These are phyloP conservation scores for Irpex rosettiformis DNA, from an alignment of 1,284 basidiomycete genomes.

Conservation along the genomic window DNA sequence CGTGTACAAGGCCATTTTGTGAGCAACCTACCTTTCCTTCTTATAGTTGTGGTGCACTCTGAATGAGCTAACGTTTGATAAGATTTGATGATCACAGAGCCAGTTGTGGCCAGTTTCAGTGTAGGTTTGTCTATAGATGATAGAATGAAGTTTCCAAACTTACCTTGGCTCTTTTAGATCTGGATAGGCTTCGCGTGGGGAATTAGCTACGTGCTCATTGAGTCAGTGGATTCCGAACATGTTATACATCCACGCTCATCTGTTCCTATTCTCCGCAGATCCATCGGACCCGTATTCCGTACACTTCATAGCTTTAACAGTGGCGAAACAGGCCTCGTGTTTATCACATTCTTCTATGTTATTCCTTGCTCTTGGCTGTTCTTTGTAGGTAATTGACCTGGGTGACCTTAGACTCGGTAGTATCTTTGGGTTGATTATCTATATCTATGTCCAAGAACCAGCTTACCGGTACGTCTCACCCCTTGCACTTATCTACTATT, in stretches of 20 bases:
- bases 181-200: slow-evolving; percentile 83
- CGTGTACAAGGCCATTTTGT: slow-evolving; percentile 70
- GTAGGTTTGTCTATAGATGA: slow-evolving; percentile 41
- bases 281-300: slow-evolving; percentile 58
- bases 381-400: no score
- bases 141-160: neutral
- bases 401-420: slow-evolving; percentile 51
- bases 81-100: slow-evolving; percentile 72
- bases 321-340: slow-evolving; percentile 62
- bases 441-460: slow-evolving; percentile 57
- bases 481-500: neutral
- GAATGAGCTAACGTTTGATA: slow-evolving; percentile 2
- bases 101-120: slow-evolving; percentile 71
- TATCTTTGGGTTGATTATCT: slow-evolving; percentile 52
- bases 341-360: slow-evolving; percentile 60
- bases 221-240: slow-evolving; percentile 34
- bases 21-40: slow-evolving; percentile 23
- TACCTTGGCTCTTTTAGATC: slow-evolving; percentile 35
- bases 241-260: no score
- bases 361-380: no score
- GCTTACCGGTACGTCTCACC: slow-evolving; percentile 51
- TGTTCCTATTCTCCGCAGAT: slow-evolving; percentile 38
- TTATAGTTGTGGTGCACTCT: no score
- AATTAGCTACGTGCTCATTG: slow-evolving; percentile 66
- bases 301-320: slow-evolving; percentile 64